Evolutionary conservation across 257 asterid species (phyloP), one percentile per base, ranked within the genome.

Genomic region (Lantana camara): DNA sequence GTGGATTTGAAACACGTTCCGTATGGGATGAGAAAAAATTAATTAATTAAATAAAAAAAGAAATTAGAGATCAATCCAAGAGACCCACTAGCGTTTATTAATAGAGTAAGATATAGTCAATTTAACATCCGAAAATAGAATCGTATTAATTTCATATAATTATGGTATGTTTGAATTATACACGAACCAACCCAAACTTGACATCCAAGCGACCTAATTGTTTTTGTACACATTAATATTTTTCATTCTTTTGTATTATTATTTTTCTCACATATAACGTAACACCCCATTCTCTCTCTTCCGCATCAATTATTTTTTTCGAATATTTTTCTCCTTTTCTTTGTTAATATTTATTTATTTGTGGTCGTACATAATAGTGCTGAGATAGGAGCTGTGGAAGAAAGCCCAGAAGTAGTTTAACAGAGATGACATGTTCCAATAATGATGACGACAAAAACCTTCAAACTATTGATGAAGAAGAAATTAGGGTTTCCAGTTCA

Each of bases 191-290:
- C 48, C 79, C 76, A 77, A 79, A 78, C 97, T 85, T 87, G 84
- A 78, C 86, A 79, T 81, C 90, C 95, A 90, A 87, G 96, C 90
- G 75, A 90, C 81, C 82, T 38, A 63, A 27, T 66, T 75, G 55
- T 66, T 71, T 35, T 53, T 67, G 63, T 34, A 66, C 77, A 66
- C 42, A 11, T 55, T 59, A 14, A 35, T 35, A 35, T 35, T 35
- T 35, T 60, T 60, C 70, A 65, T 72, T 78, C 69, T 65, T 23
- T 44, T 51, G 15, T 13, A 6, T 4, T 46, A n/a, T 17, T 11
- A 46, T 34, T 60, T 61, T 7, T 0, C 71, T 70, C 63, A 30
- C 68, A 53, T 50, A 75, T n/a, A n/a, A n/a, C n/a, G n/a, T n/a
- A n/a, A n/a, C n/a, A n/a, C n/a, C n/a, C n/a, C n/a, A n/a, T n/a